Evolutionary conservation across 2,329 filamentous ascomycete species (phyloP), one percentile per base, ranked within the genome.

Genomic region (Emergomyces orientalis): DNA sequence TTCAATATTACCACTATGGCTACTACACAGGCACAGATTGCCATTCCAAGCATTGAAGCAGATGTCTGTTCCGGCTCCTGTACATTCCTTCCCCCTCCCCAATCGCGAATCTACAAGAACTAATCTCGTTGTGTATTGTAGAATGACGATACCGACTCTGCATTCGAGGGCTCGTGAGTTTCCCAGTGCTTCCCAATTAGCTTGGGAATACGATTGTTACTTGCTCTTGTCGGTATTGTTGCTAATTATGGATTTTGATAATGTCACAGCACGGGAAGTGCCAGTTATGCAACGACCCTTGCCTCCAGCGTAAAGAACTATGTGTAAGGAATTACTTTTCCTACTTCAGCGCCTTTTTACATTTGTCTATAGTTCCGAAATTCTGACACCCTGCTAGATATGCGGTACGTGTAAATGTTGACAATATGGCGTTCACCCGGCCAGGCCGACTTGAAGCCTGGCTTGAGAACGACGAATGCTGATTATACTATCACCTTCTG

Each of bases 231-330:
- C 4, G 7, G 17, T 30, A 37, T 27, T n/a, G 5, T 32, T 55
- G 8, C 51, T 55, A 30, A 55, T 11, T 11, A 37, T 30, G 30
- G 30, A 19, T 55, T 8, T 37, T 34, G 51, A 34, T 22, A 22
- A 32, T 55, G 9, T 30, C 25, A 51, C 47, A 63, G 47, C 8
- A 32, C 52, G 43, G 61, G 56, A 32, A 60, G 19, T 25, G 64
- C 41, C 32, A 66, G 64, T 52, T 65, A 65, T 58, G 66, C 66
- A 1, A 61, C 63, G 3, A 66, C 65, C 37, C 59, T 69, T 5
- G 49, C 65, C 2, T 68, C 65, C 6, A 68, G 67, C 39, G 63
- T 69, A 41, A 43, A 65, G 25, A 66, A 67, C 22, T 68, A 68
- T 52, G 63, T 66, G 67, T 67, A 49, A 55, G 30, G 30, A n/a